A percentile compares a stretch with the other conserved stretches of the same genome.
Conservation (phyloP, 1,284 basidiomycete genomes). For the Pterulicium gracile region DNA sequence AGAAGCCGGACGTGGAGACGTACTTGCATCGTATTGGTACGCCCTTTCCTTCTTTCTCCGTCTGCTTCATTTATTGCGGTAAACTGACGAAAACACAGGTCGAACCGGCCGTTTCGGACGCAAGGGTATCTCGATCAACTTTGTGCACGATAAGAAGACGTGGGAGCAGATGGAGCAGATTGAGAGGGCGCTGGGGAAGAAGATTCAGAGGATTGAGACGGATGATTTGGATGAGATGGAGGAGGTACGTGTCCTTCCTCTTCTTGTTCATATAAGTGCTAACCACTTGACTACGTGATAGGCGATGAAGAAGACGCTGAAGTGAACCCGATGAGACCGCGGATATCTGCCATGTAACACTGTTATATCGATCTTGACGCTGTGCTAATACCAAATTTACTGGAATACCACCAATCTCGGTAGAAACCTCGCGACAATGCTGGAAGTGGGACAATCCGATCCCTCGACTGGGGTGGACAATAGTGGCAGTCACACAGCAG, state of each 20-base stretch:
- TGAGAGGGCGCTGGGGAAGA: constrained; percentile 63
- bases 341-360: no score
- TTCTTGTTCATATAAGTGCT: constrained; percentile 2
- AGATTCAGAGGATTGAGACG: constrained; percentile 76
- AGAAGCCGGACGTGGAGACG: constrained; percentile 84
- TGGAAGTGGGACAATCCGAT: no score
- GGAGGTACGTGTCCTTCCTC: constrained; percentile 36
- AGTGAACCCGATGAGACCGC: constrained; percentile 31
- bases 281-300: constrained; percentile 15
- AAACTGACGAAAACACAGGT: constrained; percentile 33
- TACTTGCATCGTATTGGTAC: constrained; percentile 96
- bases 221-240: constrained; percentile 86
- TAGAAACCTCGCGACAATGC: no score
- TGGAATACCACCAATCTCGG: no score
- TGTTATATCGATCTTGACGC: no score
- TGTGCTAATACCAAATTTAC: no score
- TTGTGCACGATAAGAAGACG: constrained; percentile 81
- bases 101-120: constrained; percentile 93
- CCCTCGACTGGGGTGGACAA: no score
- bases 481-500: no score
- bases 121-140: constrained; percentile 94
- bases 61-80: constrained; percentile 3
- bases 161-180: constrained; percentile 83
- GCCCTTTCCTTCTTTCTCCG: constrained; percentile 16
- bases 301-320: constrained; percentile 73